Evolutionary conservation across 768 basidiomycete species (phyloP).

Genomic region (Mycena amicta): DNA sequence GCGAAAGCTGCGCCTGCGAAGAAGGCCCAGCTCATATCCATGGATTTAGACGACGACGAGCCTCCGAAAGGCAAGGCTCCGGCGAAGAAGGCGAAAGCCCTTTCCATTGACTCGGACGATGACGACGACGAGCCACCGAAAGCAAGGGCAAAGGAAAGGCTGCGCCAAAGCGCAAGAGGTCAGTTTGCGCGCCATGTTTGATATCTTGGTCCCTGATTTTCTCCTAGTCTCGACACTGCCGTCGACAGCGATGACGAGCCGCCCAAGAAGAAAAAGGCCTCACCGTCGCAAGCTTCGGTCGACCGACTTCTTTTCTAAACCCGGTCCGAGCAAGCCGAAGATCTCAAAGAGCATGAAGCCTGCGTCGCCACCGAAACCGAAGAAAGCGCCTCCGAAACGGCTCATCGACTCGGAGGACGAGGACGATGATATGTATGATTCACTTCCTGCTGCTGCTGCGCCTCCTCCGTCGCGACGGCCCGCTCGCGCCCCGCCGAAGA

Average conservation of each 20-base stretch:
- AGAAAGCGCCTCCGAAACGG: conserved; percentile 49
- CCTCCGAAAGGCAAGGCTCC: conserved; percentile 15
- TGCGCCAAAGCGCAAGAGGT: conserved; percentile 72
- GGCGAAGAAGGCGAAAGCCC: conserved; percentile 13
- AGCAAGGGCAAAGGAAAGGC: conserved; percentile 38
- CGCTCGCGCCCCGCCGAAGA: conserved; percentile 53
- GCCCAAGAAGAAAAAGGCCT: conserved; percentile 55
- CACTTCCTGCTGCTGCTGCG: conserved; percentile 41
- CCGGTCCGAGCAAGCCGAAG: conserved; percentile 47
- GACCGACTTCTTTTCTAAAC: conserved; percentile 65
- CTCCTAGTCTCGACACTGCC: conserved; percentile 29
- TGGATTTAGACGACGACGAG: conserved; percentile 20
- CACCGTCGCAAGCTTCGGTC: conserved; percentile 40
- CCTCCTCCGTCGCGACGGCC: conserved; percentile 49
- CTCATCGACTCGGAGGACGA: conserved; percentile 48
- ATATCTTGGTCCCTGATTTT: too few species aligned
- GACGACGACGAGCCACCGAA: conserved; percentile 27
- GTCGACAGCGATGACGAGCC: conserved; percentile 49
- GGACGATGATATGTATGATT: conserved; percentile 44
- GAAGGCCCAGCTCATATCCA: conserved; percentile 12
- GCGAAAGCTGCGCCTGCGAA: conserved; percentile 12
- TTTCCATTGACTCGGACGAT: conserved; percentile 40
- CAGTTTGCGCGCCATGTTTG: too few species aligned
- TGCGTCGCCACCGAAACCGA: conserved; percentile 54
- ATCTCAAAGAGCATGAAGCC: conserved; percentile 64